Evolutionary conservation across 805 yeast species (phyloP).

Genomic region (Yamadazyma phyllophila): DNA sequence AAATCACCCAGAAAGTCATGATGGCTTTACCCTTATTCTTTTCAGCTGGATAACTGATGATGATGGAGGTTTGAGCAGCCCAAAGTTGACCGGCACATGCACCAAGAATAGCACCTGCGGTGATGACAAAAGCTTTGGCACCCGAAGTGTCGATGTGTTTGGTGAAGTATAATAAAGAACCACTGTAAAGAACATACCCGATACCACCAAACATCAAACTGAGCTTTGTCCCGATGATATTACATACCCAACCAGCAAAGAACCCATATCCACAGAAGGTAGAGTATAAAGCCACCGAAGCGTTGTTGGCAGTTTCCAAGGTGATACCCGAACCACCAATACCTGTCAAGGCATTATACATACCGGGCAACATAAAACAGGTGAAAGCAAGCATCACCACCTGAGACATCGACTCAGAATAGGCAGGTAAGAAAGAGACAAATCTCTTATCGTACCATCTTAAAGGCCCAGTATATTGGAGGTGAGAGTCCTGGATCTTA

Average conservation of each 20-base stretch:
- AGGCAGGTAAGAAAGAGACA: constrained; percentile 29
- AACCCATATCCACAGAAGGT: constrained; percentile 59
- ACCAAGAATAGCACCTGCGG: constrained; percentile 58
- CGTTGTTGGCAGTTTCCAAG: constrained; percentile 42
- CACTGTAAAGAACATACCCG: constrained; percentile 55
- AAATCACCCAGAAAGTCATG: constrained; percentile 58
- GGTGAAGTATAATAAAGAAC: constrained; percentile 46
- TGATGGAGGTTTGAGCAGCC: constrained; percentile 59
- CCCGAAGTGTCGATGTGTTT: constrained; percentile 26
- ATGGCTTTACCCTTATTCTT: constrained; percentile 50
- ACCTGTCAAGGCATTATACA: constrained; percentile 52
- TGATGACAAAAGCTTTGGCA: constrained; percentile 51
- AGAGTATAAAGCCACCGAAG: constrained; percentile 51
- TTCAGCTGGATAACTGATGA: constrained; percentile 59
- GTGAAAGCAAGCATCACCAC: constrained; percentile 46
- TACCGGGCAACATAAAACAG: constrained; percentile 51
- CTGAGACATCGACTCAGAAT: constrained; percentile 40
- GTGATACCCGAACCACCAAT: constrained; percentile 48
- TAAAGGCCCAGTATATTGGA: constrained; percentile 24
- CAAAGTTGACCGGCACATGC: constrained; percentile 53
- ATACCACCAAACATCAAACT: constrained; percentile 51
- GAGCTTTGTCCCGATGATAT: constrained; percentile 45
- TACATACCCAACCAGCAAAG: constrained; percentile 54
- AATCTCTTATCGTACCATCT: constrained; percentile 38
- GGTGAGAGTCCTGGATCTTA: constrained; percentile 9